Evolutionary conservation across 495 filamentous ascomycete genomes (phyloP), one percentile per base, ranked within the genome.

Genomic region (Penicillium chermesinum): DNA sequence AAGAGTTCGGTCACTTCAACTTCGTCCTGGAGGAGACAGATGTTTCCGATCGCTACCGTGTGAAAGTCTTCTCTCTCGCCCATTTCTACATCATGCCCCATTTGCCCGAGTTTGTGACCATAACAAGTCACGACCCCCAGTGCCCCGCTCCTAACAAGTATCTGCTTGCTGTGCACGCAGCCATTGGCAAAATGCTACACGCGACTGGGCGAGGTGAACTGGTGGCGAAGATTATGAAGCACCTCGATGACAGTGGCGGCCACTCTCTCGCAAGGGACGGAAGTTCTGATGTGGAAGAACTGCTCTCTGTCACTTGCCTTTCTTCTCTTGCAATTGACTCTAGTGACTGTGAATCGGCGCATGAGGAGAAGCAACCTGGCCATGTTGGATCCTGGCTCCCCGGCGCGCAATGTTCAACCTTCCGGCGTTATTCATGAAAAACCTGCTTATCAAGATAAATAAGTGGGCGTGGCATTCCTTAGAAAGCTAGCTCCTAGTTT

Each of bases 261-360:
- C 33, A 14, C 9, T 15, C 17, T 35, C 27, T 49, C 16, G 13
- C 25, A 5, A 21, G 14, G 20, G 38, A 49, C 25, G 46, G 46
- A 18, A 32, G 27, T 32, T 42, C 46, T 2, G 25, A 43, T 41
- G 27, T 49, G n/a, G 14, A 17, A 21, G 22, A 49, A 20, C 32
- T 49, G 7, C 38, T 49, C 14, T 49, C 46, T 35, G 46, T 49
- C n/a, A n/a, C n/a, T n/a, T n/a, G n/a, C n/a, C n/a, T n/a, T n/a
- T n/a, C n/a, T n/a, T n/a, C n/a, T n/a, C n/a, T n/a, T n/a, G n/a
- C n/a, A n/a, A n/a, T n/a, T n/a, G n/a, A n/a, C n/a, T n/a, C n/a
- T n/a, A n/a, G n/a, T n/a, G n/a, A n/a, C n/a, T n/a, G n/a, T n/a
- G n/a, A n/a, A n/a, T n/a, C n/a, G n/a, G n/a, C n/a, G n/a, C n/a